Base-by-base conservation (phyloP, 805 yeast species). In the Saccharomyces mikatae region DNA sequence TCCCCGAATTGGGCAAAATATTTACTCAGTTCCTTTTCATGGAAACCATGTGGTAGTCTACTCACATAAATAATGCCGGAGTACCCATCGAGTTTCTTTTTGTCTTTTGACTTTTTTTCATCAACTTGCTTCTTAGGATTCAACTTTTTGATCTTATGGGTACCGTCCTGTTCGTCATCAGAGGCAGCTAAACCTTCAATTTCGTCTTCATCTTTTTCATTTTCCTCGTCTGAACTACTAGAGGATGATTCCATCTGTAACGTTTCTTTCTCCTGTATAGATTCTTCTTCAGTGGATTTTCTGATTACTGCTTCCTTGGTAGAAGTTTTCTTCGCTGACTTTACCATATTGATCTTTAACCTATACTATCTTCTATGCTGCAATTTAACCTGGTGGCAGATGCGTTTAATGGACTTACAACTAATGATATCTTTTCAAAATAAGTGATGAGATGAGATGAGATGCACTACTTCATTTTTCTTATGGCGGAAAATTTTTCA, bases 1-100 rank as follows among this genome's bases (percentile, higher is more conserved):
- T 80, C 84, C 58, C 99, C 99, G 73, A 94, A 94, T 74, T 94
- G 99, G 49, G 80, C 72, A 69, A 94, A 92, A 72, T 94, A 94
- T 64, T 82, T 80, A 58, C 79, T 79, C 76, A 76, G 57, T 69
- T 87, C 92, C 44, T 72, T 76, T 72, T 94, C 98, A 63, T 89
- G 84, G 74, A 94, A 89, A 46, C 96, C 96, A 62, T 86, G 84
- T 48, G 99, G 99, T 59, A 94, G 78, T 67, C 97, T 82, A 53
- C 98, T 97, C 36, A 94, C 80, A 70, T 91, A 94, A 53, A 94
- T 74, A 52, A 89, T 89, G 41, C 92, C 90, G 49, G 81, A 76
- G 31, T 75, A 74, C 28, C 64, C 62, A 44, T 65, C 60, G 11
- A 28, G 32, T 24, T 30, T 30, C 32, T 60, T 58, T 27, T 62